Evolutionary conservation across 2,329 filamentous ascomycete species (phyloP).

Genomic region (Talaromyces islandicus): DNA sequence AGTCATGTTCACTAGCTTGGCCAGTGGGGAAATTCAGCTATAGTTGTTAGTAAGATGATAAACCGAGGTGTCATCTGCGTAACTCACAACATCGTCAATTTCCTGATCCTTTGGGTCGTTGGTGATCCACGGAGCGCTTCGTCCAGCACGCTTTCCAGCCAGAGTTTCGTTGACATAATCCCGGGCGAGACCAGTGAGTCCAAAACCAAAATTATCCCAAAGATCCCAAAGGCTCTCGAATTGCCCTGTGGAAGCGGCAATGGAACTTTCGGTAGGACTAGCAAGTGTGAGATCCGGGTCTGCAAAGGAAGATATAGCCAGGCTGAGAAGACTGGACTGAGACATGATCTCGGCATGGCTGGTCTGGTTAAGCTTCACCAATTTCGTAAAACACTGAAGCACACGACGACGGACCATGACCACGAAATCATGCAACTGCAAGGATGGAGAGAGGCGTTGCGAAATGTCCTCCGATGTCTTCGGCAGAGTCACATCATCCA

Average conservation of each 20-base stretch:
- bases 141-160: conserved; percentile 61
- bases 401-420: conserved; percentile 91
- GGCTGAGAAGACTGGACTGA: conserved; percentile 83
- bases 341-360: conserved; percentile 79
- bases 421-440: conserved; percentile 85
- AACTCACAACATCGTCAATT: conserved; percentile 39
- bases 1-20: conserved; percentile 82
- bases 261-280: conserved; percentile 80
- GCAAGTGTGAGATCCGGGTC: conserved; percentile 70
- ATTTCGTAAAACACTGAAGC: conserved; percentile 87
- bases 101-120: conserved; percentile 31
- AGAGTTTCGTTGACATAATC: conserved; percentile 68
- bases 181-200: conserved; percentile 76
- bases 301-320: conserved; percentile 86
- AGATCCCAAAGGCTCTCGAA: conserved; percentile 96
- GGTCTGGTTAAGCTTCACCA: conserved; percentile 80
- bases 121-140: conserved; percentile 41
- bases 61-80: too few relatives aligned
- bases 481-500: conserved; percentile 76
- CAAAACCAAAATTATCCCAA: conserved; percentile 89
- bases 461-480: conserved; percentile 82
- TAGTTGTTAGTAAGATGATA: conserved; percentile 11
- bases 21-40: conserved; percentile 60
- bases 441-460: conserved; percentile 73
- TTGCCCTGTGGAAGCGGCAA: conserved; percentile 79